A percentile compares a stretch with the other conserved stretches of the same genome.
Evolutionary conservation across 164 flowering plant species (phyloP).

Genomic region (Malania oleifera): DNA sequence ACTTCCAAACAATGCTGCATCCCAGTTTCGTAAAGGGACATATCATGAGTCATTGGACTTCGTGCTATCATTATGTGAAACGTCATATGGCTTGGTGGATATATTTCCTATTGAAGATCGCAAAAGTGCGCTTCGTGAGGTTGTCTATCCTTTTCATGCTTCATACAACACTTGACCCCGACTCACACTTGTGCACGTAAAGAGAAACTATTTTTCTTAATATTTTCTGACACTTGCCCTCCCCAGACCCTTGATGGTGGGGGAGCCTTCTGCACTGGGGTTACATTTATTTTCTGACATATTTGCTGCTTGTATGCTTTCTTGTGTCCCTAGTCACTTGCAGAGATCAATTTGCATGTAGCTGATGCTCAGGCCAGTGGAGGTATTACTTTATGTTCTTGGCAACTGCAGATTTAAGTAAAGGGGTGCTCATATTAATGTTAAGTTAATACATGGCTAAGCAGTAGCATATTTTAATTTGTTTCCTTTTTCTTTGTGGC

Average conservation of each 20-base stretch:
- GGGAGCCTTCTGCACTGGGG: too few species aligned
- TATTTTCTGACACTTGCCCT: too few species aligned
- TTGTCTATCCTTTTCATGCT: conserved; percentile 21
- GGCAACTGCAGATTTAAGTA: not conserved
- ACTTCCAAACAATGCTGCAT: conserved; percentile 56
- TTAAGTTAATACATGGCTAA: too few species aligned
- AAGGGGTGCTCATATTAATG: not conserved
- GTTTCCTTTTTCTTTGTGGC: too few species aligned
- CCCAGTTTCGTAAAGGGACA: conserved; percentile 84
- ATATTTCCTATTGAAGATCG: conserved; percentile 96
- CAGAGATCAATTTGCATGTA: conserved; percentile 74
- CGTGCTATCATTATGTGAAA: conserved; percentile 86
- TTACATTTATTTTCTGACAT: conserved; percentile 1
- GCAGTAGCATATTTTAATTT: too few species aligned
- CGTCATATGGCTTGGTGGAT: conserved; percentile 92
- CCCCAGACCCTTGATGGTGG: too few species aligned
- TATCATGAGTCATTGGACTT: conserved; percentile 94
- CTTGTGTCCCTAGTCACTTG: conserved; percentile 67
- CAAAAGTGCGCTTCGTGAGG: conserved; percentile 92
- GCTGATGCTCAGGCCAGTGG: conserved; percentile 77
- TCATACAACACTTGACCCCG: not conserved
- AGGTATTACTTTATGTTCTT: conserved; percentile 43
- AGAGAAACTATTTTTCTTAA: not conserved
- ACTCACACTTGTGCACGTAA: not conserved
- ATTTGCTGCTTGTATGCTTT: conserved; percentile 18